Evolutionary conservation across 2,329 filamentous ascomycete genomes (phyloP).

Genomic region (Tolypocladium tundrense): DNA sequence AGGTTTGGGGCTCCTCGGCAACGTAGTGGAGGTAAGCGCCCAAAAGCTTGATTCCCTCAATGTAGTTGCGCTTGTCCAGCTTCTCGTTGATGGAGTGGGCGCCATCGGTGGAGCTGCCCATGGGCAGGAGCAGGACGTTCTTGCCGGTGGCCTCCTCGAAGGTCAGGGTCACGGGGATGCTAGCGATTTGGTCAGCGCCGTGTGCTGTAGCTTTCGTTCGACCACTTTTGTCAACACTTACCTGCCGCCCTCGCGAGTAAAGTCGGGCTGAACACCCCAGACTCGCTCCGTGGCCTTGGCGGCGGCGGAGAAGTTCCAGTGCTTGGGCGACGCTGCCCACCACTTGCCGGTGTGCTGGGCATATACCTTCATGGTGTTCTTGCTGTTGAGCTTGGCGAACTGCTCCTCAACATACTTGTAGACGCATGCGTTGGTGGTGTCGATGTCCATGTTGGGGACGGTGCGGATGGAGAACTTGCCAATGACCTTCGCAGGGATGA

Average conservation of each 20-base stretch:
- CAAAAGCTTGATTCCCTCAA: conserved; percentile 92
- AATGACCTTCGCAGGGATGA: conserved; percentile 94
- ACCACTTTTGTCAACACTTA: conserved; percentile 25
- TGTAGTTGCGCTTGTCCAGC: conserved; percentile 93
- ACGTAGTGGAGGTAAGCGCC: conserved; percentile 95
- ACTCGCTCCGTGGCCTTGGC: conserved; percentile 94
- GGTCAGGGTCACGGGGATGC: conserved; percentile 91
- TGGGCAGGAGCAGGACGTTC: conserved; percentile 89
- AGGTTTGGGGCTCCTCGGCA: conserved; percentile 65
- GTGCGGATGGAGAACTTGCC: conserved; percentile 98
- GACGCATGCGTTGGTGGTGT: conserved; percentile 77
- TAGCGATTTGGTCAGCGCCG: conserved; percentile 21
- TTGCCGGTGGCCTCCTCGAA: conserved; percentile 98
- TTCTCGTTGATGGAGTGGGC: conserved; percentile 99
- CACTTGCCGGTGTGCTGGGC: conserved; percentile 91
- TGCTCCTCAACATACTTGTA: conserved; percentile 73
- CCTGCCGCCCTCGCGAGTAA: conserved; percentile 92
- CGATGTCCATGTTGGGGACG: conserved; percentile 93
- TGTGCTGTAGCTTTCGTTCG: background rate
- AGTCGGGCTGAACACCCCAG: conserved; percentile 86
- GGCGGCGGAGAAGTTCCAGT: conserved; percentile 97
- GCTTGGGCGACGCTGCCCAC: conserved; percentile 96
- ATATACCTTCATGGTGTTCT: conserved; percentile 78
- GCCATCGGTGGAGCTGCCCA: conserved; percentile 94
- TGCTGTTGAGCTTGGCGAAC: conserved; percentile 79